Conservation (phyloP, 495 filamentous ascomycete genomes). For the Beverwykella pulmonaria region DNA sequence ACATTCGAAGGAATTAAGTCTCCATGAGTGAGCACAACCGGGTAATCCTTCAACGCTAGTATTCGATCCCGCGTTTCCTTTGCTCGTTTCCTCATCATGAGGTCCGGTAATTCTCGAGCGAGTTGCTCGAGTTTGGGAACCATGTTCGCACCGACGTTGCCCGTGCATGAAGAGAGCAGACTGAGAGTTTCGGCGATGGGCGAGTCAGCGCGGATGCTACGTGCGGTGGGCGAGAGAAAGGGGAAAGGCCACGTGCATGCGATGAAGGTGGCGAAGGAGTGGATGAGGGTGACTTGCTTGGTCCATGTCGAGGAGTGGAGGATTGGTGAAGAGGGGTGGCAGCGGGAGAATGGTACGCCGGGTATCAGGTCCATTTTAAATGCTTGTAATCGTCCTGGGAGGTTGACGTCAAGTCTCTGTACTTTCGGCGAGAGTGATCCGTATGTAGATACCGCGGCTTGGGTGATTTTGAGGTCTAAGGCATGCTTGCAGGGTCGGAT, state of each 20-base stretch:
- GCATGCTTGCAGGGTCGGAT: constrained; percentile 52
- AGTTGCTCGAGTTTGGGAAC: constrained; percentile 45
- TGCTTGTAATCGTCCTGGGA: constrained; percentile 7
- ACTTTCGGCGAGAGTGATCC: constrained; percentile 44
- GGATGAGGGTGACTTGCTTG: constrained; percentile 46
- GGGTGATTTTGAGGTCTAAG: constrained; percentile 49
- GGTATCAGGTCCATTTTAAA: constrained; percentile 51
- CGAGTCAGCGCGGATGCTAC: constrained; percentile 12
- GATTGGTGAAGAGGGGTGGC: constrained; percentile 31
- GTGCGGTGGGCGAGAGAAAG: not conserved
- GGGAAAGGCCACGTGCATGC: constrained; percentile 44
- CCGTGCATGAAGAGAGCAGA: constrained; percentile 18
- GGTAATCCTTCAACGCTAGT: constrained; percentile 48
- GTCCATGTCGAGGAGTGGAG: constrained; percentile 12
- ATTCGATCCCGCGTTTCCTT: constrained; percentile 42
- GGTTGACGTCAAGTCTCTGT: not conserved
- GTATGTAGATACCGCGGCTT: constrained; percentile 49
- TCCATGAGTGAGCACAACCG: constrained; percentile 58
- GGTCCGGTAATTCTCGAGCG: constrained; percentile 47
- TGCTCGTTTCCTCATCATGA: constrained; percentile 39
- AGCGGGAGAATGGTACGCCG: constrained; percentile 47
- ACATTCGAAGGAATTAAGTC: constrained; percentile 62
- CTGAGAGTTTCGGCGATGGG: constrained; percentile 1
- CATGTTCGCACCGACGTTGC: constrained; percentile 39
- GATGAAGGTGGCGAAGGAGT: constrained; percentile 51